Evolutionary conservation across 352 stramenopile genomes (phyloP), one percentile per base, ranked within the genome.

Genomic region (Pythium sp.): DNA sequence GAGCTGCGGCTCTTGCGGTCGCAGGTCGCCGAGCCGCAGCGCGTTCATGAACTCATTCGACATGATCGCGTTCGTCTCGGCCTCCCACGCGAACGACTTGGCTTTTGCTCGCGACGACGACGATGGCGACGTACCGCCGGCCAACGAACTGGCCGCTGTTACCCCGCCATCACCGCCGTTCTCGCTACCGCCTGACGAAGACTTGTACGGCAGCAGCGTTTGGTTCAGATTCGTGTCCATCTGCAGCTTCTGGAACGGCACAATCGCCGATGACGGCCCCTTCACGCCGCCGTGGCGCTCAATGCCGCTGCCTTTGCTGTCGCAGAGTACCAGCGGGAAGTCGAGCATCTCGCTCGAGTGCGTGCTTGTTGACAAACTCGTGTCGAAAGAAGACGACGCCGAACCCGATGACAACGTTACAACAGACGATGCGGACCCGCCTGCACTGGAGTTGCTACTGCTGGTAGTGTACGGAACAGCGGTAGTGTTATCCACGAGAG

Each of bases 171-270:
- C 18, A 38, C 57, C 43, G 12, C 47, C 53, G n/a, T 14, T 72
- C 9, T 28, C 43, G 6, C 26, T 28, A 5, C 22, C 57, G 18
- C 30, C 51, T 8, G 53, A 32, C 8, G 55, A 61, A 28, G 55
- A 38, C 36, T 71, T 64, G 46, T 78, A 76, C 8, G 86, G 86
- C 24, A 94, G 67, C 64, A 80, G 81, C 47, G 86, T 94, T 57
- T 86, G 73, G 67, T 94, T 80, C 53, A 94, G 67, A 61, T 94
- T 87, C 46, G 86, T 94, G 67, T 94, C 82, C 46, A 94, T 74
- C 43, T 82, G 82, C 1, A 94, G 75, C 65, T 94, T 92, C 70
- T 94, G 86, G 74, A 94, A 94, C 26, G 86, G 84, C 55, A 94
- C 86, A 36, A 94, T 75, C 22, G 86, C 84, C 2, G 78, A 84